A percentile compares a stretch with the other conserved stretches of the same genome.
phyloP scores from a whole-genome alignment of 306 rosid genomes.

The Pueraria montana region DNA sequence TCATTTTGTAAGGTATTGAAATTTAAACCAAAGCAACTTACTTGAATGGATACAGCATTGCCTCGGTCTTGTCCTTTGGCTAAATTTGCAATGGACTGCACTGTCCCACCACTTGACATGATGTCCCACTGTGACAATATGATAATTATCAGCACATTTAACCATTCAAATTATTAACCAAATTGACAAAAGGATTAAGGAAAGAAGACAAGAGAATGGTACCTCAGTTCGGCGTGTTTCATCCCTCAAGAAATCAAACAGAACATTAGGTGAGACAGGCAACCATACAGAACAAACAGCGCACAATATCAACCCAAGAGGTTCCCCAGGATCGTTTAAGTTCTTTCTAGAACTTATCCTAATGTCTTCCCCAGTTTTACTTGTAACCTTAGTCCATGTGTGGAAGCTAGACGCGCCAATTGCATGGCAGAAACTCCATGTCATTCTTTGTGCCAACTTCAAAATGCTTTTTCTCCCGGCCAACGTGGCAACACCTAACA shows the following conservation, averaged over 20 bases:
- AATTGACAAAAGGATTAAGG: background rate
- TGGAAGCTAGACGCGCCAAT: slow-evolving; percentile 90
- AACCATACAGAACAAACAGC: slow-evolving; percentile 97
- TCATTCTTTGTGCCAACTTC: slow-evolving; percentile 96
- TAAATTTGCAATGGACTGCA: slow-evolving; percentile 79
- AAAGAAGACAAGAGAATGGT: slow-evolving; percentile 33
- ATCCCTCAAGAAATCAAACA: slow-evolving; percentile 86
- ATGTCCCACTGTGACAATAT: slow-evolving; percentile 79
- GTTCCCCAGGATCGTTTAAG: slow-evolving; percentile 93
- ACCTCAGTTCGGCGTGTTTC: slow-evolving; percentile 81
- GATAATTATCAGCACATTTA: slow-evolving; percentile 33
- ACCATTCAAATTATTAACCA: background rate
- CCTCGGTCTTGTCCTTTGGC: slow-evolving; percentile 98
- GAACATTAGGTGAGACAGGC: slow-evolving; percentile 69
- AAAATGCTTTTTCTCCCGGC: slow-evolving; percentile 97
- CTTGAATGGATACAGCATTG: slow-evolving; percentile 90
- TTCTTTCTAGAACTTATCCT: slow-evolving; percentile 91
- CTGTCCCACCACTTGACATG: slow-evolving; percentile 79
- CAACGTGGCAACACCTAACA: slow-evolving; percentile 83
- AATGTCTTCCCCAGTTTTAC: slow-evolving; percentile 91
- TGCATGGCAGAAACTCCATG: slow-evolving; percentile 78
- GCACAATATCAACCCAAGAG: slow-evolving; percentile 86
- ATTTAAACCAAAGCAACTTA: slow-evolving; percentile 47
- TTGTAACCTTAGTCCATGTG: slow-evolving; percentile 79
- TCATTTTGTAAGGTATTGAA: slow-evolving; percentile 22